These are phyloP conservation scores for Cystofilobasidium bisporidii DNA, from an alignment of 768 basidiomycete genomes.

Conservation along the genomic window DNA sequence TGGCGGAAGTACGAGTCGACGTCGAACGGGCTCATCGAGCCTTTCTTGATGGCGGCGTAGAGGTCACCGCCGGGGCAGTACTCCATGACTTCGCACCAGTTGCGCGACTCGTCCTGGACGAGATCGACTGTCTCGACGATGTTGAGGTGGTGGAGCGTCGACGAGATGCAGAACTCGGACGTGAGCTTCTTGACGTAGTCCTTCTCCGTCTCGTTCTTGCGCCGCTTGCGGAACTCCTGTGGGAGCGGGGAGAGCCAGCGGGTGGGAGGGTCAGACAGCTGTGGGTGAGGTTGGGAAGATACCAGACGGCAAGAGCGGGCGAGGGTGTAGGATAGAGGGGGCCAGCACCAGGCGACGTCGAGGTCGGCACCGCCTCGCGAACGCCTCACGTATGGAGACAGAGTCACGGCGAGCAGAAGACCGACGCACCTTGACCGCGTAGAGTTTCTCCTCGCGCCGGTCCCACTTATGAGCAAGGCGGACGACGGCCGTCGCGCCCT, in stretches of 20 bases:
- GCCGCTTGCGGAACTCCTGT: constrained; percentile 93
- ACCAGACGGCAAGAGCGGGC: no score
- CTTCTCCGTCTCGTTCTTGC: constrained; percentile 97
- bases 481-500: constrained; percentile 96
- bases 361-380: no score
- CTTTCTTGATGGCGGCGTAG: constrained; percentile 97
- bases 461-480: constrained; percentile 98
- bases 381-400: no score
- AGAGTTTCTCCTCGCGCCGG: constrained; percentile 86
- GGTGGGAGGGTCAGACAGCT: no score
- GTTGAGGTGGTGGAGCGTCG: constrained; percentile 84
- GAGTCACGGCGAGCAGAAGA: neutral
- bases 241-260: no score
- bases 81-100: constrained; percentile 99
- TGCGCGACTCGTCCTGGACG: constrained; percentile 90
- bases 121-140: constrained; percentile 98
- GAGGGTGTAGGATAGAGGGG: neutral
- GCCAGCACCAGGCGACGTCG: no score
- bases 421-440: constrained; percentile 83
- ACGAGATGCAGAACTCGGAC: constrained; percentile 96
- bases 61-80: constrained; percentile 97
- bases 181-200: constrained; percentile 99
- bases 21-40: constrained; percentile 78
- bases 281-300: no score
- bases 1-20: constrained; percentile 98